These are phyloP conservation scores for Thalassiosira mediterranea DNA, from an alignment of 352 stramenopile species.

Conservation along the genomic window DNA sequence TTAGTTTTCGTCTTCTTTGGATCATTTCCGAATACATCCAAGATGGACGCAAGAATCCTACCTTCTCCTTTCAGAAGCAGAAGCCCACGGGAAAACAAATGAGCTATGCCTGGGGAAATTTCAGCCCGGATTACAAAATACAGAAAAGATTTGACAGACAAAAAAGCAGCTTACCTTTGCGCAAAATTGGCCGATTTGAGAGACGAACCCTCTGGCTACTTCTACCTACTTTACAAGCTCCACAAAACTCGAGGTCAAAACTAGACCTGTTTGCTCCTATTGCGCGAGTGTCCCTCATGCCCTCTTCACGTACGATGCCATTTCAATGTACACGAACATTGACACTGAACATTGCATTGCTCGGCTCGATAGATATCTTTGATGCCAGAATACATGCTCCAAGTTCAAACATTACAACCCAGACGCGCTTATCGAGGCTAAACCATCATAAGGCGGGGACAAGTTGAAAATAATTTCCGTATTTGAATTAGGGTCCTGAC, in stretches of 20 bases:
- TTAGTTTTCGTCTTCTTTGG: too few species aligned
- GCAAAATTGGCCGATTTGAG: neutral
- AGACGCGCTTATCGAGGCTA: constrained; percentile 12
- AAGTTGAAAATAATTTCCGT: too few species aligned
- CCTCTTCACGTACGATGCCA: constrained; percentile 35
- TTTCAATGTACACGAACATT: constrained; percentile 39
- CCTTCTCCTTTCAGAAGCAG: neutral
- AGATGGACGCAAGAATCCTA: too few species aligned
- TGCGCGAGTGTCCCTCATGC: constrained; percentile 24
- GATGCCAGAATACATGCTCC: too few species aligned
- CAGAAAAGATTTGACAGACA: neutral
- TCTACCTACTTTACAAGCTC: constrained; percentile 37
- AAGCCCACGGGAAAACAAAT: neutral
- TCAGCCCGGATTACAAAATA: neutral
- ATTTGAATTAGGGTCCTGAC: too few species aligned
- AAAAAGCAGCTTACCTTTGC: neutral
- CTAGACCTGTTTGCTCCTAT: constrained; percentile 15
- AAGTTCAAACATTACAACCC: constrained; percentile 7
- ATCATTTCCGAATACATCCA: too few species aligned
- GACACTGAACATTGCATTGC: constrained; percentile 15
- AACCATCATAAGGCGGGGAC: too few species aligned
- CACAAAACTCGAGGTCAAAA: constrained; percentile 22
- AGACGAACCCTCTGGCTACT: constrained; percentile 36
- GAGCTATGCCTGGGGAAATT: neutral
- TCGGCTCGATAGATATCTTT: constrained; percentile 5